Evolutionary conservation across 2,329 filamentous ascomycete genomes (phyloP).

Genomic region (Botryotinia narcissicola): DNA sequence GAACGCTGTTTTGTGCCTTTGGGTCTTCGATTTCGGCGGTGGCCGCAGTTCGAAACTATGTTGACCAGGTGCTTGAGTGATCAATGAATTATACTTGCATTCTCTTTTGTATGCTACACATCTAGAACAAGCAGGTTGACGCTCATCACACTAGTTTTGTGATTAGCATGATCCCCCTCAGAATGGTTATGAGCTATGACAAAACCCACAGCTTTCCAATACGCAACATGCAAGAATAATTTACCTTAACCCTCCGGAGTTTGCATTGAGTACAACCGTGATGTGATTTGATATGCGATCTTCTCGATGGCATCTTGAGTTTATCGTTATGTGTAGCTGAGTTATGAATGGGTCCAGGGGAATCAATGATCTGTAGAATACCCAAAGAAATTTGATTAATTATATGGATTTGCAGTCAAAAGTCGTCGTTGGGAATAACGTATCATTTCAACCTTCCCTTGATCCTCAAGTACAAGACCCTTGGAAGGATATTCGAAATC

Average conservation of each 20-base stretch:
- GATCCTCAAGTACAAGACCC: not conserved
- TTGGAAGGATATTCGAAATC: not conserved
- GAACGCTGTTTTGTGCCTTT: not conserved
- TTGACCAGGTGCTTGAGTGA: conserved; percentile 13
- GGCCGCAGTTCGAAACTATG: conserved; percentile 12
- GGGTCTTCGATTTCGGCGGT: not conserved
- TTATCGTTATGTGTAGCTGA: not conserved
- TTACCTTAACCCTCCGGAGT: conserved; percentile 14
- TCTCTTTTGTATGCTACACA: conserved; percentile 17
- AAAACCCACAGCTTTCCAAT: not conserved
- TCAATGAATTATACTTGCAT: conserved; percentile 12
- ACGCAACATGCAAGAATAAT: not conserved
- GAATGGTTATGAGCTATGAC: not conserved
- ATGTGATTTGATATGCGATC: conserved; percentile 20
- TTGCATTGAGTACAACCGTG: conserved; percentile 19
- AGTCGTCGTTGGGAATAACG: not conserved
- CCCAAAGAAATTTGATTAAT: not conserved
- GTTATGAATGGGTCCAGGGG: not conserved
- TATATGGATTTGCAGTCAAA: not conserved
- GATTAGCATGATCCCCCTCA: not conserved
- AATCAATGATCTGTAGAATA: too few species aligned
- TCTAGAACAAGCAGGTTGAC: conserved; percentile 14
- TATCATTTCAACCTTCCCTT: not conserved
- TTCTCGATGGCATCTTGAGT: conserved; percentile 9
- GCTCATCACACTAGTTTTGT: conserved; percentile 12